phyloP scores from a whole-genome alignment of 2,329 filamentous ascomycete species.

The Seiridium cupressi region DNA sequence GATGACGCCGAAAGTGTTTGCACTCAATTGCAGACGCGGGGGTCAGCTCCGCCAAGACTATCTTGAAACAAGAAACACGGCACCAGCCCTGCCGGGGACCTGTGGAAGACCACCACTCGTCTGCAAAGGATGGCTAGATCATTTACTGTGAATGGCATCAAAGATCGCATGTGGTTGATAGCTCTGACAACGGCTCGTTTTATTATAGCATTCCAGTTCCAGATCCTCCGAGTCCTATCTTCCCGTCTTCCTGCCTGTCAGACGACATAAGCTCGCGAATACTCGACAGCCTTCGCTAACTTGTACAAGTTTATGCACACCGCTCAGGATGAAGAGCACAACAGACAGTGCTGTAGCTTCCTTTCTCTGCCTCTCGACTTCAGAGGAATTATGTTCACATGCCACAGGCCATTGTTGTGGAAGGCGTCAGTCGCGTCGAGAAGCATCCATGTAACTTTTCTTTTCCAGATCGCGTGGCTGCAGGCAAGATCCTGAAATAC shows the following conservation, averaged over 20 bases:
- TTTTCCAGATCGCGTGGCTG: background rate
- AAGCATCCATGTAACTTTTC: background rate
- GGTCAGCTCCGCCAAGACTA: slow-evolving; percentile 13
- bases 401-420: background rate
- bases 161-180: too few species aligned
- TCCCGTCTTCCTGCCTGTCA: too few species aligned
- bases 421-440: background rate
- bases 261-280: too few species aligned
- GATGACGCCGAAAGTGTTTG: background rate
- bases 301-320: too few species aligned
- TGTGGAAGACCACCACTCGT: too few species aligned
- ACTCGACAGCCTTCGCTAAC: too few species aligned
- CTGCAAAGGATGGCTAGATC: too few species aligned
- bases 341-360: background rate
- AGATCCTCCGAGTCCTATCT: too few species aligned
- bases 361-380: background rate
- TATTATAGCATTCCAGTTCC: too few species aligned
- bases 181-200: too few species aligned
- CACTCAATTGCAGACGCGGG: slow-evolving; percentile 2
- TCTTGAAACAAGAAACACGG: slow-evolving; percentile 20
- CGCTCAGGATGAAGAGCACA: background rate
- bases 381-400: background rate
- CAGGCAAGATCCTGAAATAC: background rate
- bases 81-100: slow-evolving; percentile 2
- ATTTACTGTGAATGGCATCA: too few species aligned